Evolutionary conservation across 2,329 filamentous ascomycete species (phyloP), one percentile per base, ranked within the genome.

Genomic region (Emergomyces africanus): DNA sequence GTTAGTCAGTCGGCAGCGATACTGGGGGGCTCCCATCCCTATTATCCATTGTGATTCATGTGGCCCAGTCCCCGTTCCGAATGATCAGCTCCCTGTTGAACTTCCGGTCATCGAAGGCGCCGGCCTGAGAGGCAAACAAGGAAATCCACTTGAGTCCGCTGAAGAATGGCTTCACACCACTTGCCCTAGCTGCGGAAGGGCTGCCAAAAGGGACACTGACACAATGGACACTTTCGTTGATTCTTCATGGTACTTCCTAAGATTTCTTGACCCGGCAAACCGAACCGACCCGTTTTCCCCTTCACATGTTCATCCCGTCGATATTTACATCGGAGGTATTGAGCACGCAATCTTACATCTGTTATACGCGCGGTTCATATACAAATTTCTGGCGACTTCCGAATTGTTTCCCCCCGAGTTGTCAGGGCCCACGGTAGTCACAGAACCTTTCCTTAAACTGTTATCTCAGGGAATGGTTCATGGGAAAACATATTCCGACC

Each of bases 221-320:
- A 96, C 90, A 2, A 95, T 96, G 90, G 90, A 96, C 71, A 96
- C 90, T 0, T 96, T 96, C 73, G 90, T 96, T 61, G 90, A 95
- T 73, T 95, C 90, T 1, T 95, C 90, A 58, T 96, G 90, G 90
- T 96, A 96, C 72, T 95, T 86, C 68, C 83, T 91, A 74, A 49
- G 62, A 51, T 64, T 63, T 42, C 74, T 85, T 33, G 89, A 95
- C 66, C 77, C 87, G 0, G 77, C 83, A 20, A 91, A 94, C 64
- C 64, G 77, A 15, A 67, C 79, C 1, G 70, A 76, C 15, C 84
- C 83, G 0, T 84, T 95, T 63, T 83, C 83, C 0, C 73, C 83
- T n/a, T 74, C 68, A 3, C 57, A 64, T 6, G 75, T 77, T 18
- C 79, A 94, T 50, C 89, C 90, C 0, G 89, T 96, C 0, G 89